These are phyloP conservation scores for Penicillium subrubescens DNA, from an alignment of 495 filamentous ascomycete species.

Conservation along the genomic window DNA sequence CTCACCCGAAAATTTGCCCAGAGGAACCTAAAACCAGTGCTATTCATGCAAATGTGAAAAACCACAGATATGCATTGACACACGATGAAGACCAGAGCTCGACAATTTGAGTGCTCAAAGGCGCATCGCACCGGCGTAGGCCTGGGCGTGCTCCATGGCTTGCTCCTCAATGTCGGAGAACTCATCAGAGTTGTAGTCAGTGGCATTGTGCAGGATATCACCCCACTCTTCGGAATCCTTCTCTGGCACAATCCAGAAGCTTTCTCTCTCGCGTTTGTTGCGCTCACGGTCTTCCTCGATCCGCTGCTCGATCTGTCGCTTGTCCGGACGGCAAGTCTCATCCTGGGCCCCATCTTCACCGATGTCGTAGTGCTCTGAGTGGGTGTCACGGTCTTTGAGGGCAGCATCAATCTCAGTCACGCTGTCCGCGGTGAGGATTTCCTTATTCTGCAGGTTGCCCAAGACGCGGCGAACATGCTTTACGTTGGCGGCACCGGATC, in stretches of 20 bases:
- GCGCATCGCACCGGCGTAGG: not conserved
- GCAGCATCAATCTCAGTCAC: slow-evolving; percentile 78
- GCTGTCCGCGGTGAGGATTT: slow-evolving; percentile 65
- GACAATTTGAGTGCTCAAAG: too few species aligned
- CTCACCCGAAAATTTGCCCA: not conserved
- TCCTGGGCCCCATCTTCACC: slow-evolving; percentile 38
- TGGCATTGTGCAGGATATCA: slow-evolving; percentile 76
- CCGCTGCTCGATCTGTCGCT: slow-evolving; percentile 86
- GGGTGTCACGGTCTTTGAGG: slow-evolving; percentile 70
- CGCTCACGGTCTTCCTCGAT: slow-evolving; percentile 97
- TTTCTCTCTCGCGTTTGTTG: slow-evolving; percentile 87
- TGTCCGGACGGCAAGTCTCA: slow-evolving; percentile 61
- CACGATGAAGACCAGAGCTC: too few species aligned
- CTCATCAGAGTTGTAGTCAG: slow-evolving; percentile 84
- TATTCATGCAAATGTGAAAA: not conserved
- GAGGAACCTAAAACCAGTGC: not conserved
- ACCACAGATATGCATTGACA: not conserved
- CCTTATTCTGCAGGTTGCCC: slow-evolving; percentile 65
- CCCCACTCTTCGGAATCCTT: slow-evolving; percentile 64
- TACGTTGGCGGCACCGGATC: slow-evolving; percentile 88
- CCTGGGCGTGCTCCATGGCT: slow-evolving; percentile 54
- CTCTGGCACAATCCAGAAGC: slow-evolving; percentile 79
- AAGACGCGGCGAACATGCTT: slow-evolving; percentile 87
- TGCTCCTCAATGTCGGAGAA: slow-evolving; percentile 73
- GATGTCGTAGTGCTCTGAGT: slow-evolving; percentile 43